These are phyloP conservation scores for Myxozyma udenii DNA, from an alignment of 805 yeast species.

Conservation along the genomic window DNA sequence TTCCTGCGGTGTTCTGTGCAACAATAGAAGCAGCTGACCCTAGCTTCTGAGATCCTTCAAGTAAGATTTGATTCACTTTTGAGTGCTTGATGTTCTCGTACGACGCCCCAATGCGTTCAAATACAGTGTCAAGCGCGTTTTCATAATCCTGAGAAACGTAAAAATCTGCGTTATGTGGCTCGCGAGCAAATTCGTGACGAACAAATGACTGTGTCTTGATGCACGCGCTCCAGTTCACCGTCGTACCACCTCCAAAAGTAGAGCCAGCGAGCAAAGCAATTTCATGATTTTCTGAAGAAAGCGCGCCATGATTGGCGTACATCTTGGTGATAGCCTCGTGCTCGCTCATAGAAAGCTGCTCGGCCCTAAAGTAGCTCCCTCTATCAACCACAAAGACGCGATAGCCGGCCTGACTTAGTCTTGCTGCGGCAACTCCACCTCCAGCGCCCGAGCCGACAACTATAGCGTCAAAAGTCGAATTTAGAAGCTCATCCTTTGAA, in stretches of 20 bases:
- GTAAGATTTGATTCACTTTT: conserved; percentile 43
- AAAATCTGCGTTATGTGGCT: conserved; percentile 47
- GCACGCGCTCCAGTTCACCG: conserved; percentile 58
- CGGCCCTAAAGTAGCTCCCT: conserved; percentile 44
- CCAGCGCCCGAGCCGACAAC: conserved; percentile 55
- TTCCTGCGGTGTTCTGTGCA: conserved; percentile 48
- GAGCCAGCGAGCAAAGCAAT: conserved; percentile 48
- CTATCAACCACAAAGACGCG: conserved; percentile 50
- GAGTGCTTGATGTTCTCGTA: conserved; percentile 45
- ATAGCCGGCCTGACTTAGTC: conserved; percentile 46
- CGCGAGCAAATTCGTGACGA: conserved; percentile 49
- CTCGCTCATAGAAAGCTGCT: conserved; percentile 43
- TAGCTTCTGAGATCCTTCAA: conserved; percentile 47
- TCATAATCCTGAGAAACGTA: conserved; percentile 47
- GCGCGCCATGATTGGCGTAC: conserved; percentile 44
- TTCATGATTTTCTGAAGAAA: conserved; percentile 42
- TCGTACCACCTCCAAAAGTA: conserved; percentile 57
- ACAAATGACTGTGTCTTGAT: conserved; percentile 50
- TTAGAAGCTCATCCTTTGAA: conserved; percentile 30
- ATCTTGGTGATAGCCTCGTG: conserved; percentile 39
- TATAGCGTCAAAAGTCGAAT: conserved; percentile 45
- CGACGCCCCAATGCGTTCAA: conserved; percentile 49
- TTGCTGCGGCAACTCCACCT: conserved; percentile 52
- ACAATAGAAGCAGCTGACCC: conserved; percentile 45
- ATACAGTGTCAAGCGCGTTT: conserved; percentile 47